phyloP scores from a whole-genome alignment of 2,329 filamentous ascomycete species.

The Hirsutella rhossiliensis region DNA sequence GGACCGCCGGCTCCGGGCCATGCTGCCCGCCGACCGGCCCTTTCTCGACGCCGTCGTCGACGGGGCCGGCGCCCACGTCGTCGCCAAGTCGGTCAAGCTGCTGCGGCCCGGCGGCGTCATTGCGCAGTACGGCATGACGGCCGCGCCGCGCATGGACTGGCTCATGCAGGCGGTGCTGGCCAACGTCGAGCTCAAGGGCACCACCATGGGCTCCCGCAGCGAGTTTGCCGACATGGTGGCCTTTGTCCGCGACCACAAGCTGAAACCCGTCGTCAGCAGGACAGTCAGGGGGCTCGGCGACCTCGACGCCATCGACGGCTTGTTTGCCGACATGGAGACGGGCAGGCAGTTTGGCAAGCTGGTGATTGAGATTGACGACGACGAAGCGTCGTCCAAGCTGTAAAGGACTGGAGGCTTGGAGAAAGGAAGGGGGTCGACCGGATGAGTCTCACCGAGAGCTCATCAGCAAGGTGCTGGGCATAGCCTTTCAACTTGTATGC shows the following conservation, averaged over 20 bases:
- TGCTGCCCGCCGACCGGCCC: slow-evolving; percentile 53
- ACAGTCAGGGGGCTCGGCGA: slow-evolving; percentile 63
- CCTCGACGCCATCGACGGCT: slow-evolving; percentile 61
- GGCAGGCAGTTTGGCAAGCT: slow-evolving; percentile 87
- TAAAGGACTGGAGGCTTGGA: slow-evolving; percentile 10
- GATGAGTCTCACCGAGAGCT: neutral
- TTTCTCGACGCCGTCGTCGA: slow-evolving; percentile 79
- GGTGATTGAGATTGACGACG: slow-evolving; percentile 56
- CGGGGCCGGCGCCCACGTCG: slow-evolving; percentile 77
- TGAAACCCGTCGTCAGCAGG: slow-evolving; percentile 67
- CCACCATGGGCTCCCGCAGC: slow-evolving; percentile 80
- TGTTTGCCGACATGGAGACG: slow-evolving; percentile 83
- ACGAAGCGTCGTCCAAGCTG: slow-evolving; percentile 24
- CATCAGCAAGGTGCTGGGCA: too few relatives aligned
- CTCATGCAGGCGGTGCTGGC: slow-evolving; percentile 71
- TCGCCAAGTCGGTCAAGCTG: slow-evolving; percentile 54
- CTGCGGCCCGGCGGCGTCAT: slow-evolving; percentile 79
- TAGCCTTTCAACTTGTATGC: too few relatives aligned
- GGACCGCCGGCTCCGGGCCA: slow-evolving; percentile 59
- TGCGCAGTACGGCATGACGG: slow-evolving; percentile 82
- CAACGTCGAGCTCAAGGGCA: slow-evolving; percentile 77
- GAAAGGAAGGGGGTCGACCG: neutral
- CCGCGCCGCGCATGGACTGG: slow-evolving; percentile 75
- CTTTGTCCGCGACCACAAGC: slow-evolving; percentile 63
- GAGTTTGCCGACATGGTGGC: slow-evolving; percentile 88